These are phyloP conservation scores for Lasiodiplodia gonubiensis DNA, from an alignment of 2,329 filamentous ascomycete species.

Conservation along the genomic window DNA sequence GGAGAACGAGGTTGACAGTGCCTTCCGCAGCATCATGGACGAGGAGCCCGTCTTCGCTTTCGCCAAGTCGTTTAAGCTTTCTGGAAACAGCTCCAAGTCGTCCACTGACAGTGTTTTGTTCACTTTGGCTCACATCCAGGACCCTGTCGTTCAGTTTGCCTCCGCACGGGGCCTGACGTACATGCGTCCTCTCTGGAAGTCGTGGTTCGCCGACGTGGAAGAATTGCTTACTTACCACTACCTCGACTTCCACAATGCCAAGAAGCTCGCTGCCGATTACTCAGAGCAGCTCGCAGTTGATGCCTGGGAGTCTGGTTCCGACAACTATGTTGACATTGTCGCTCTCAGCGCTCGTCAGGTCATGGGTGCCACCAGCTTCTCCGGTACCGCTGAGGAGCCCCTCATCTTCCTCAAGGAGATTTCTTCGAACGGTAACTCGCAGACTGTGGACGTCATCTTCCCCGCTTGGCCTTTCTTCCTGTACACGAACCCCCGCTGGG, in stretches of 20 bases:
- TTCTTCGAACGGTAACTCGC: conserved; percentile 81
- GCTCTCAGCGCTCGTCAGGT: conserved; percentile 80
- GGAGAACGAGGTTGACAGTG: conserved; percentile 68
- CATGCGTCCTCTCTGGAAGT: conserved; percentile 81
- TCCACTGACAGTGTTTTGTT: conserved; percentile 64
- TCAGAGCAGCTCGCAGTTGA: conserved; percentile 72
- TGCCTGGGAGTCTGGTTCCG: conserved; percentile 74
- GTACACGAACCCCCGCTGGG: conserved; percentile 81
- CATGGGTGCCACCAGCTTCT: conserved; percentile 77
- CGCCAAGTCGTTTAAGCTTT: conserved; percentile 45
- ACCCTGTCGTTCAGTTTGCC: conserved; percentile 80
- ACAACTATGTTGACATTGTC: conserved; percentile 78
- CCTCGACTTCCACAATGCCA: conserved; percentile 70
- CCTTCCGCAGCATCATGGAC: conserved; percentile 74
- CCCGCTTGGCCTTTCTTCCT: conserved; percentile 85
- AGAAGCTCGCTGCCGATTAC: conserved; percentile 71
- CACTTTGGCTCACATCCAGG: conserved; percentile 77
- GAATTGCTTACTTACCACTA: conserved; percentile 78
- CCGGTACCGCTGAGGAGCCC: conserved; percentile 71
- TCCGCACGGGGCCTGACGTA: conserved; percentile 74
- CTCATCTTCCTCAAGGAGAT: conserved; percentile 86
- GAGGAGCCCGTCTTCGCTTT: conserved; percentile 85
- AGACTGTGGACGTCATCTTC: conserved; percentile 88
- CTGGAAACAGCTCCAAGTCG: conserved; percentile 31
- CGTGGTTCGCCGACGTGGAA: conserved; percentile 69